Conservation (phyloP, 1,284 basidiomycete genomes). For the Retiboletus fuscus region DNA sequence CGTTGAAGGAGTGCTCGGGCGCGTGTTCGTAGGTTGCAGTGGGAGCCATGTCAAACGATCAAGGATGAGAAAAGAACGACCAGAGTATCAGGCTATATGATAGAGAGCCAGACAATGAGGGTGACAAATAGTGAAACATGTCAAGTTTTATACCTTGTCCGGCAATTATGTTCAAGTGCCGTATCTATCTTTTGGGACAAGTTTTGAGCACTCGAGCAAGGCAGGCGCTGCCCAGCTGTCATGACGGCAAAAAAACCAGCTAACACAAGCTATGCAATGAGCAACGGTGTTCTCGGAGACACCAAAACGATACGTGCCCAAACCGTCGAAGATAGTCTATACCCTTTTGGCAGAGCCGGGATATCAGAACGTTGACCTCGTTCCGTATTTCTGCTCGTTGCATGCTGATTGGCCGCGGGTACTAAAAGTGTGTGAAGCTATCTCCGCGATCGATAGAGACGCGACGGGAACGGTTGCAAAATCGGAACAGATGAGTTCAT, state of each 20-base stretch:
- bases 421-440: constrained; percentile 11
- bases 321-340: background rate
- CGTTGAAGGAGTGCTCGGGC: constrained; percentile 33
- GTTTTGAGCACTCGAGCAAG: constrained; percentile 17
- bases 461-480: constrained; percentile 43
- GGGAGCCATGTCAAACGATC: constrained; percentile 41
- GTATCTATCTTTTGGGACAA: constrained; percentile 8
- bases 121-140: constrained; percentile 39
- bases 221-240: constrained; percentile 15
- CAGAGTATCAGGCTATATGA: constrained; percentile 33
- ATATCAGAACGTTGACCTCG: constrained; percentile 11
- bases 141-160: constrained; percentile 42
- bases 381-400: constrained; percentile 2
- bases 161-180: constrained; percentile 19
- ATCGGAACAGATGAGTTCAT: constrained; percentile 17
- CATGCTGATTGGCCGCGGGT: constrained; percentile 22
- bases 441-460: constrained; percentile 21
- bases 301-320: constrained; percentile 10
- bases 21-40: constrained; percentile 38
- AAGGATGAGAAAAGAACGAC: constrained; percentile 4
- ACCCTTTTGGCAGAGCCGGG: background rate
- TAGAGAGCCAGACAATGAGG: constrained; percentile 26
- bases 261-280: constrained; percentile 13
- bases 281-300: constrained; percentile 11
- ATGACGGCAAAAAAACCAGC: constrained; percentile 19